Evolutionary conservation across 208 protist species (phyloP), one percentile per base, ranked within the genome.

Genomic region (Strigomonas culicis): DNA sequence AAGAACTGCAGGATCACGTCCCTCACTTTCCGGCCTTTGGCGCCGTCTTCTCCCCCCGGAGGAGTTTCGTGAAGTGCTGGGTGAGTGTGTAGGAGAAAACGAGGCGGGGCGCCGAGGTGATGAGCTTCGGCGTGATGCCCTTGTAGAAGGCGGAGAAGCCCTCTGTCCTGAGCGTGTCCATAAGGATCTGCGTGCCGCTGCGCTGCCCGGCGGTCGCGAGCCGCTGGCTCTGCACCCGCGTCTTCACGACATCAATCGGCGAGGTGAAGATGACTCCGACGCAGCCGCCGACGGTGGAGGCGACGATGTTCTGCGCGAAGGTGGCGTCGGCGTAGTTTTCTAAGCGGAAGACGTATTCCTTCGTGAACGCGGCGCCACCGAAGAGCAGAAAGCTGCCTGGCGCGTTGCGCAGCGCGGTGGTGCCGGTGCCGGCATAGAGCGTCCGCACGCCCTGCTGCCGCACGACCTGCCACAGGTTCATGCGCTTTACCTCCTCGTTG

Each of bases 51-150:
- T 59, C 63, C 1, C 73, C 68, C 6, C 76, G 70, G 28, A 91
- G 67, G 8, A 70, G 13, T 53, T 86, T 85, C 1, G 58, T 72
- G 59, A 94, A 86, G 75, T 86, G 90, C 74, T 95, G 80, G 43
- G 89, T 86, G 68, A 95, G 82, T 8, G 89, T 95, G 70, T 93
- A 93, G 4, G 83, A 85, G 69, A 95, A 95, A 3, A 95, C 82
- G 6, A 95, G 67, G 0, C 83, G 83, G 1, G 89, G 89, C 0
- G 83, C 83, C 0, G 85, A 79, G 6, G 84, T 88, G 66, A 90
- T 68, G 13, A 92, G 64, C 72, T 93, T 92, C 4, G 81, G 81
- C 4, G 76, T 86, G 58, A 92, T 87, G 39, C 89, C 89, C 63
- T 95, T 95, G 73, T 84, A 95, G 65, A 93, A 93, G 13, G 89